Percentiles rank a stretch among this genome's conserved stretches.
Evolutionary conservation across 352 stramenopile genomes (phyloP).

Genomic region (Phytophthora colocasiae): DNA sequence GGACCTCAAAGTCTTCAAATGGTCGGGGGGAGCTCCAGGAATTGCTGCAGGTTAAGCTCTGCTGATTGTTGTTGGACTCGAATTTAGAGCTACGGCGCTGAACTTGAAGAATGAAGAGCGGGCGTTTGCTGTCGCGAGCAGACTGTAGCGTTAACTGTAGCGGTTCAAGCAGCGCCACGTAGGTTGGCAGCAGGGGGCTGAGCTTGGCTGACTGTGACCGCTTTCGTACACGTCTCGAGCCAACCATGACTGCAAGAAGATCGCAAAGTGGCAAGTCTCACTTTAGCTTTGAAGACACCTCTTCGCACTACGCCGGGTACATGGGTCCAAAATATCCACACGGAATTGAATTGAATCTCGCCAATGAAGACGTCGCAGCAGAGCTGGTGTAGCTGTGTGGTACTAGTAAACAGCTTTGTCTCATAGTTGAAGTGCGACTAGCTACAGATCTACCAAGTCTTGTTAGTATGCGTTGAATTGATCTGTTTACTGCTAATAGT

Average conservation of each 20-base stretch:
- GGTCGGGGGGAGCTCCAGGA: conserved; percentile 23
- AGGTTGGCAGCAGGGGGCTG: conserved; percentile 23
- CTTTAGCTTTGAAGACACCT: not conserved
- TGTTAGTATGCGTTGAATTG: conserved; percentile 8
- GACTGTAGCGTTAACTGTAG: conserved; percentile 31
- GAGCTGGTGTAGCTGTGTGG: no score
- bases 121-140: conserved; percentile 9
- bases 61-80: not conserved
- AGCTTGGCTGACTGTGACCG: conserved; percentile 4
- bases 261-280: conserved; percentile 6
- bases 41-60: conserved; percentile 1
- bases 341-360: no score
- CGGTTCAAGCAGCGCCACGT: conserved; percentile 36
- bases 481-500: conserved; percentile 7
- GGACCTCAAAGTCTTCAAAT: conserved; percentile 37
- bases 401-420: not conserved
- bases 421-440: conserved; percentile 3
- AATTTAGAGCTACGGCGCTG: conserved; percentile 12
- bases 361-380: not conserved
- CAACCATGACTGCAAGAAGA: conserved; percentile 14
- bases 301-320: conserved; percentile 1
- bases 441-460: conserved; percentile 1
- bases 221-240: conserved; percentile 33
- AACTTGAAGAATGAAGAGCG: conserved; percentile 33
- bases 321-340: conserved; percentile 25